These are phyloP conservation scores for Curvularia hawaiiensis DNA, from an alignment of 2,329 filamentous ascomycete genomes.

Conservation along the genomic window DNA sequence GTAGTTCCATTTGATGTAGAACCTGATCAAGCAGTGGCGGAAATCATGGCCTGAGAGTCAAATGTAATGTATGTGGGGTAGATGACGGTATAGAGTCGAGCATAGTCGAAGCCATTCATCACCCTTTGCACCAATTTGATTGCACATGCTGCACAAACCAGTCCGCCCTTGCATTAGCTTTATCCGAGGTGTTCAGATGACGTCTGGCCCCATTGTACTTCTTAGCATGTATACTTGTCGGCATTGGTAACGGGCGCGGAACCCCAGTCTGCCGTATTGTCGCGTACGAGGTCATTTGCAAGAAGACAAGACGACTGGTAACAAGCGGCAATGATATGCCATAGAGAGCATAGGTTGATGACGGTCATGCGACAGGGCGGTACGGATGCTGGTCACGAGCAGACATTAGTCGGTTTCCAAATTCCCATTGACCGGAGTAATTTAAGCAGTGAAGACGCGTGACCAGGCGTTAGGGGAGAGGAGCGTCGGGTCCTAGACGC, in stretches of 20 bases:
- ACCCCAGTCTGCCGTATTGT: slow-evolving; percentile 15
- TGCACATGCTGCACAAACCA: neutral
- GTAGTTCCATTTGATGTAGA: neutral
- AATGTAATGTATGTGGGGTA: neutral
- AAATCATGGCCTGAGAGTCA: neutral
- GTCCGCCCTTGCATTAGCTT: neutral
- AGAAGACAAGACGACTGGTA: slow-evolving; percentile 1
- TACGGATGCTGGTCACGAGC: slow-evolving; percentile 7
- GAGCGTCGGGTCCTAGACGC: slow-evolving; percentile 11
- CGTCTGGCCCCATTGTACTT: slow-evolving; percentile 9
- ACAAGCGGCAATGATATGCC: neutral
- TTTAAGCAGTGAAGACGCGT: slow-evolving; percentile 21
- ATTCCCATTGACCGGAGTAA: slow-evolving; percentile 16
- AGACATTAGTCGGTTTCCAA: neutral
- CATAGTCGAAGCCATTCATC: neutral
- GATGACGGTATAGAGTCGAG: neutral
- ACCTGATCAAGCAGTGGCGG: neutral
- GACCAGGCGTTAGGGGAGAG: slow-evolving; percentile 15
- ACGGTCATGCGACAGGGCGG: neutral
- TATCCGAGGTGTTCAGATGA: neutral
- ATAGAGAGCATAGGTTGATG: neutral
- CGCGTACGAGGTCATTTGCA: slow-evolving; percentile 8
- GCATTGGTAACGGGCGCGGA: slow-evolving; percentile 12
- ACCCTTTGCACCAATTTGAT: neutral
- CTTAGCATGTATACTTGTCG: slow-evolving; percentile 7